Evolutionary conservation across 129 eudicot genomes (phyloP), one percentile per base, ranked within the genome.

Genomic region (Rutidosis leptorrhynchoides): DNA sequence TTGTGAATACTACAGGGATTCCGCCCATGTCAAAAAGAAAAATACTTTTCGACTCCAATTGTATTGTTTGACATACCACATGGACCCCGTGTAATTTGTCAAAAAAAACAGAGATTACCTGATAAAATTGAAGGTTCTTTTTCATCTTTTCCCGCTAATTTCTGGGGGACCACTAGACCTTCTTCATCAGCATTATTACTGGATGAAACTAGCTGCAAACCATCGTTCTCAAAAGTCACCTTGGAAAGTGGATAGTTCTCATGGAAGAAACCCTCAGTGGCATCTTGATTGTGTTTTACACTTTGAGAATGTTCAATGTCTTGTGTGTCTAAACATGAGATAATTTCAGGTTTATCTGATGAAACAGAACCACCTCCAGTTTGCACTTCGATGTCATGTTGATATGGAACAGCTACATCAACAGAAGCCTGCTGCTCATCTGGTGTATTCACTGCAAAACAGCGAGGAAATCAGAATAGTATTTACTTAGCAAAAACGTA

Each of bases 171-270:
- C 74, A 64, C 56, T 58, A 24, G 9, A 33, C 25, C 74, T 46
- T 82, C 89, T 78, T 74, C 84, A 54, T 68, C 76, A 24, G 74
- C 29, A 49, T 26, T 57, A 65, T 32, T 83, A 43, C 55, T 69
- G 43, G 51, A 63, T 19, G 85, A 56, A 37, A 45, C 70, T 0
- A 63, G 32, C 33, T 63, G 72, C 40, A 62, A 67, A 8, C 45
- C 71, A 63, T 8, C 70, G 42, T 22, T 21, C 52, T 37, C 49
- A 57, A n/a, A 17, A 43, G 64, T 29, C 17, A 8, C 61, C 26
- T 27, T 69, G 46, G 78, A 26, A 52, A 52, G 59, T 49, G 51
- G 54, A 6, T 54, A 64, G 70, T 60, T 68, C 56, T 78, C 83
- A 61, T 55, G 24, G 56, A 26, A 33, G 14, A 48, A 14, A 56